Conservation (phyloP, 2,329 filamentous ascomycete species). For the Gyromitra esculenta region DNA sequence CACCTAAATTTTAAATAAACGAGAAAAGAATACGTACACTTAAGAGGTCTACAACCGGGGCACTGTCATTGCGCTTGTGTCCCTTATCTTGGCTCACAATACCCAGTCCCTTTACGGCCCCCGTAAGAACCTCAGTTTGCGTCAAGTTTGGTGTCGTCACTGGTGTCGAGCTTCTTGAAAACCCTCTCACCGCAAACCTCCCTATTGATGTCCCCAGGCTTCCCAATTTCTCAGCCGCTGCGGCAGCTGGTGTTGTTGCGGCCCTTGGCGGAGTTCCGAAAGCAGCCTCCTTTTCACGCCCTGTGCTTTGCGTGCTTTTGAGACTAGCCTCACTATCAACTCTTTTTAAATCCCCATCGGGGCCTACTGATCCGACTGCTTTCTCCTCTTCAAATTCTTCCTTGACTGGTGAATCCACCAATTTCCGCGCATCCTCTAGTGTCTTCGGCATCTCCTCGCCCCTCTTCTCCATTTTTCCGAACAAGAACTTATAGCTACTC, state of each 20-base stretch:
- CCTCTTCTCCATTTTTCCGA: constrained; percentile 76
- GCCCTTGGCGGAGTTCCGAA: constrained; percentile 39
- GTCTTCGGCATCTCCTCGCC: constrained; percentile 79
- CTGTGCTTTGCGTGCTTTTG: constrained; percentile 30
- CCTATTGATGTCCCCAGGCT: constrained; percentile 46
- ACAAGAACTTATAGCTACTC: constrained; percentile 90
- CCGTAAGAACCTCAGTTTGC: constrained; percentile 37
- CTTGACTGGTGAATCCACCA: constrained; percentile 71
- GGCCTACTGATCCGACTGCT: constrained; percentile 1
- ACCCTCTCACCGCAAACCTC: constrained; percentile 48
- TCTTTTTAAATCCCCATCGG: constrained; percentile 33
- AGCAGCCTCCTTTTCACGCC: constrained; percentile 31
- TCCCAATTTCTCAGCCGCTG: constrained; percentile 50
- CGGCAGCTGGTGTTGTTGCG: constrained; percentile 47
- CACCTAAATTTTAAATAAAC: background rate
- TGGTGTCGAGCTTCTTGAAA: constrained; percentile 46
- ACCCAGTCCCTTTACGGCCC: constrained; percentile 41
- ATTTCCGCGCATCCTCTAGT: constrained; percentile 87
- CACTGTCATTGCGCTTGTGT: constrained; percentile 45
- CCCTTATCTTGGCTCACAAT: constrained; percentile 47
- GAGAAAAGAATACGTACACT: constrained; percentile 37
- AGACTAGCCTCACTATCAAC: constrained; percentile 42
- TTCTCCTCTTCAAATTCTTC: constrained; percentile 39
- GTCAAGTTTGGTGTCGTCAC: constrained; percentile 33
- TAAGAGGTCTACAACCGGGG: constrained; percentile 48